Base-by-base conservation (phyloP, 768 basidiomycete species). In the Kondoa malvinella region DNA sequence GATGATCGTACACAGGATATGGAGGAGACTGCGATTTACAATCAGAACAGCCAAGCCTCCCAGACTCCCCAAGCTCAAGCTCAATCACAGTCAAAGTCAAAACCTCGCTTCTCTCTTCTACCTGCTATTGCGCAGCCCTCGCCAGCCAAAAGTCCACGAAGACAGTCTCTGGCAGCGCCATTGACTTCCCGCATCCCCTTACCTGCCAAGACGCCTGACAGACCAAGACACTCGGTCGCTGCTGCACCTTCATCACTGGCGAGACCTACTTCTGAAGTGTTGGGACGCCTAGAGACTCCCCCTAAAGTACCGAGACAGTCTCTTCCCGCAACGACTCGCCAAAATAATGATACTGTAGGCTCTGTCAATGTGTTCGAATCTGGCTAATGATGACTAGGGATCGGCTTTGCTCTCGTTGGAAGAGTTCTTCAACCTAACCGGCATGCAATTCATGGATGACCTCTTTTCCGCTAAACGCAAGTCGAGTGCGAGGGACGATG, bases 361-460 rank as follows among this genome's bases (percentile, higher is more conserved):
- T 14, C 14, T n/a, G 65, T 56, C 3, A 60, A 60, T 34, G 60
- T 29, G 14, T 68, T 63, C 25, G 67, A 68, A 34, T 63, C 67
- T 26, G n/a, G 63, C 67, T 68, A 64, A 26, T 60, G 65, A 12
- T 31, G 62, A 21, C 33, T 31, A 66, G 57, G 2, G 57, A 17
- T 16, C 17, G 4, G 32, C 21, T 34, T 56, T 59, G 58, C 56
- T 61, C 0, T 68, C 72, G 21, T 69, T 75, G 57, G 71, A 73
- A 29, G 67, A 69, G 17, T 73, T 75, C 71, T 67, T 75, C 34
- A 50, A 29, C 17, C 33, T 32, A 25, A 71, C 73, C 0, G 72
- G 69, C 33, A 69, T 67, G 25, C 58, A 66, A n/a, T 75, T 75
- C 64, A 71, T 71, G 57, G 69, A 71, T 65, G 72, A 72, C 63